Base-by-base conservation (phyloP, 2,329 filamentous ascomycete species). In the Trichoderma semiorbis region DNA sequence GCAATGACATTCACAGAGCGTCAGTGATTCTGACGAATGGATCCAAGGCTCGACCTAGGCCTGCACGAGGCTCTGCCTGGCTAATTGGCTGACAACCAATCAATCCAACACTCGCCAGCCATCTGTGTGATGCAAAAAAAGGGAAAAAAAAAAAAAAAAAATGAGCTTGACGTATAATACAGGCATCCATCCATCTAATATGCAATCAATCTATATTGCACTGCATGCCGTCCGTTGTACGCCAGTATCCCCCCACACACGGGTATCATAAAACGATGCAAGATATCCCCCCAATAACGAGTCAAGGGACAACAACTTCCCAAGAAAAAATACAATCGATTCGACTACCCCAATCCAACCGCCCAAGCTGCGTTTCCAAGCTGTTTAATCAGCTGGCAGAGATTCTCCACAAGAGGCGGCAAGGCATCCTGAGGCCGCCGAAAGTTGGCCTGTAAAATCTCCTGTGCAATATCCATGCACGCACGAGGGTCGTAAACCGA, bases 351-450 rank as follows among this genome's bases (percentile, higher is more conserved):
- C 61, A 81, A 47, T 7, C 80, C 80, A 16, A 81, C 80, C 16
- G 78, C 78, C 79, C 80, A 81, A 3, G 86, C 85, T 5, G 86
- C 86, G 74, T 84, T 83, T 5, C 87, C 86, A 67, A 92, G 78
- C 74, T 90, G 89, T 73, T 86, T 86, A 75, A 93, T 86, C 74
- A 93, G 80, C 60, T 89, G 85, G 60, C 89, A 86, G 62, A 93
- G 78, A 73, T 92, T 93, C 75, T 92, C 90, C 1, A 92, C 90
- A 58, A 93, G 84, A 0, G 90, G 87, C 14, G 91, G 88, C 72
- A 85, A 75, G 8, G 80, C 78, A 34, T 85, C 84, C 34, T 82
- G 79, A 1, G 80, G 81, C 1, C 78, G 80, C 16, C 79, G 75
- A 72, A 85, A 89, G 78, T 90, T 90, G 50, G 82, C 79, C 36